Conservation (phyloP, 202 grass and related monocot genomes). For the Brachypodium distachyon region DNA sequence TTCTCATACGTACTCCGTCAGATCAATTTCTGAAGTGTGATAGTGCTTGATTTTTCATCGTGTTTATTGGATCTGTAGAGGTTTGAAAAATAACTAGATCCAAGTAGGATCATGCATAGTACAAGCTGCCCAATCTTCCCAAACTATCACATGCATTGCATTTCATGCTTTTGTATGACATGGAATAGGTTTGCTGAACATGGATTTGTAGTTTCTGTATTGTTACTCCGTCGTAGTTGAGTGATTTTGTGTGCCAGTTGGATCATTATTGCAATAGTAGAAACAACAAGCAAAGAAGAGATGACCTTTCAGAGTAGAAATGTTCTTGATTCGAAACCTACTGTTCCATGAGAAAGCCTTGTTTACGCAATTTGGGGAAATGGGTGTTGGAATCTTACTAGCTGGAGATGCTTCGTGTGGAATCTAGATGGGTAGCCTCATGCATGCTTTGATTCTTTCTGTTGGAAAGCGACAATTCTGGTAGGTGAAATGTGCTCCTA, state of each 20-base stretch:
- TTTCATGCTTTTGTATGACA: background rate
- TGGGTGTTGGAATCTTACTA: slow-evolving; percentile 12
- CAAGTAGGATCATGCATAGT: slow-evolving; percentile 15
- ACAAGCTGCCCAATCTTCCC: background rate
- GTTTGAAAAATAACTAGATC: background rate
- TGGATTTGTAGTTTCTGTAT: background rate
- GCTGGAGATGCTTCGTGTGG: slow-evolving; percentile 29
- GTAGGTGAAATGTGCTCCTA: slow-evolving; percentile 34
- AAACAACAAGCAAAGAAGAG: background rate
- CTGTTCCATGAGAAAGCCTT: slow-evolving; percentile 3
- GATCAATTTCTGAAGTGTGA: background rate
- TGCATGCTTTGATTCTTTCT: slow-evolving; percentile 37
- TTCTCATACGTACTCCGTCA: background rate
- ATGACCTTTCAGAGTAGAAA: background rate
- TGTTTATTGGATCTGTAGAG: background rate
- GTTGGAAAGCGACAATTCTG: slow-evolving; percentile 22
- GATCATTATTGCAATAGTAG: background rate
- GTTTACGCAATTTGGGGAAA: slow-evolving; percentile 8
- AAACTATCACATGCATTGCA: slow-evolving; percentile 13
- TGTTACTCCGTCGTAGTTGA: background rate
- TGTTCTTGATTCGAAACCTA: slow-evolving; percentile 8
- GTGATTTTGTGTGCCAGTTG: background rate
- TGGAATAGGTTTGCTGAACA: slow-evolving; percentile 7
- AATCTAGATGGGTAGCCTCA: slow-evolving; percentile 35
- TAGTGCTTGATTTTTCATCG: background rate